These are phyloP conservation scores for Pecoramyces ruminantium DNA, from an alignment of 192 early-diverging fungal species.

Conservation along the genomic window DNA sequence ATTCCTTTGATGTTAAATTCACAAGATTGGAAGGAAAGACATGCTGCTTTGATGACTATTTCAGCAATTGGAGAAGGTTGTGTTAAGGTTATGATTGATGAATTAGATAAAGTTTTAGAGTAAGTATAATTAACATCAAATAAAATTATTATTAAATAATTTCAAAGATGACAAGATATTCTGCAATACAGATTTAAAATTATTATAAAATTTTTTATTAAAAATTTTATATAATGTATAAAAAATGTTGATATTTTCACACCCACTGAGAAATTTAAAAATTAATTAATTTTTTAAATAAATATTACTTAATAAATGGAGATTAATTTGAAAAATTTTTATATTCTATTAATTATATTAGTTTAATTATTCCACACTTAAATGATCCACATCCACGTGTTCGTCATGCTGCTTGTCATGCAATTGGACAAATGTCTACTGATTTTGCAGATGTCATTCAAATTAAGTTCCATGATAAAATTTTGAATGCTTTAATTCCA, in stretches of 20 bases:
- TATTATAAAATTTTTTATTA: no score
- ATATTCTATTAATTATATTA: no score
- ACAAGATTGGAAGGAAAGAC: conserved; percentile 71
- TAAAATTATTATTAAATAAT: neutral
- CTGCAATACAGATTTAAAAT: neutral
- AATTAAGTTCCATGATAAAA: conserved; percentile 49
- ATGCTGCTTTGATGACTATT: conserved; percentile 85
- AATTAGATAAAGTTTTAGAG: conserved; percentile 68
- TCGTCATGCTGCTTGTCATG: conserved; percentile 89
- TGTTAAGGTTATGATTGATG: conserved; percentile 78
- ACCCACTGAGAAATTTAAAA: neutral
- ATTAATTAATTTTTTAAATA: neutral
- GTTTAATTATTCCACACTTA: conserved; percentile 59
- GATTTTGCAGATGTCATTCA: conserved; percentile 73
- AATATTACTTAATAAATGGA: no score
- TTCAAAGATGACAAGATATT: neutral
- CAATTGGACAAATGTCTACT: conserved; percentile 91
- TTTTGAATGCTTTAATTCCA: conserved; percentile 63
- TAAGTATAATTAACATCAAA: conserved; percentile 2
- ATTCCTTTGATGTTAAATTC: conserved; percentile 80
- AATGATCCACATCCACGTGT: conserved; percentile 86
- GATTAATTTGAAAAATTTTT: no score
- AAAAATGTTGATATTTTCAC: neutral
- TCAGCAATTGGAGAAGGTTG: conserved; percentile 96
- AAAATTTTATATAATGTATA: no score